Conservation (phyloP, 2,329 filamentous ascomycete species). For the Cladorrhinum sp. region DNA sequence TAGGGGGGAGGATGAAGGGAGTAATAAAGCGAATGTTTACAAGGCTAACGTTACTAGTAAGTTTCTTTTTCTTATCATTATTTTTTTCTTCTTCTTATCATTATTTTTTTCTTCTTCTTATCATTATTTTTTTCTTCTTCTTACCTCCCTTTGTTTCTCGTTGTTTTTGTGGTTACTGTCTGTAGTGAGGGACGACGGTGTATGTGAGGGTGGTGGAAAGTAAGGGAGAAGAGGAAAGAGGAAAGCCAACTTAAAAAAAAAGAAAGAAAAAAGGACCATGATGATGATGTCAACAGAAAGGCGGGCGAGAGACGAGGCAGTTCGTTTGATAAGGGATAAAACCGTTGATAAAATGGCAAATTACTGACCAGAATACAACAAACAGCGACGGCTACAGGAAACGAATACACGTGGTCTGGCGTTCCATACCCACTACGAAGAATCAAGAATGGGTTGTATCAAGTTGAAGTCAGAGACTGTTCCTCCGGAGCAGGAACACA, state of each 20-base stretch:
- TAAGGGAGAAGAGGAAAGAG: no score
- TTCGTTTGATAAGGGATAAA: no score
- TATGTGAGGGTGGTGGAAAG: no score
- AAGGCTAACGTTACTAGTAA: slow-evolving; percentile 27
- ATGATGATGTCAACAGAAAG: no score
- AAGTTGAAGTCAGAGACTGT: slow-evolving; percentile 21
- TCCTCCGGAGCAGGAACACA: background rate
- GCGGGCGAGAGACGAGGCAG: no score
- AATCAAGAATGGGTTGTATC: slow-evolving; percentile 27
- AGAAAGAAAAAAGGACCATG: no score
- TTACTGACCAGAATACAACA: slow-evolving; percentile 1
- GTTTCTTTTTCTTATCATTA: slow-evolving; percentile 7
- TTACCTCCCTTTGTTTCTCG: no score
- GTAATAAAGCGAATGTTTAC: slow-evolving; percentile 22
- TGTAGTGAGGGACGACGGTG: no score
- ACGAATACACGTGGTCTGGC: slow-evolving; percentile 25
- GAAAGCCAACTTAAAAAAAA: no score
- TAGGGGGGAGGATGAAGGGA: slow-evolving; percentile 18
- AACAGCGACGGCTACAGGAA: slow-evolving; percentile 20
- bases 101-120: no score
- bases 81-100: background rate
- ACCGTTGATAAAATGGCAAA: background rate
- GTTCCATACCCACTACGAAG: slow-evolving; percentile 29
- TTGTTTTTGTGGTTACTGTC: no score
- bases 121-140: no score